phyloP scores from a whole-genome alignment of 164 flowering plant species.

The Berberis vulgaris region DNA sequence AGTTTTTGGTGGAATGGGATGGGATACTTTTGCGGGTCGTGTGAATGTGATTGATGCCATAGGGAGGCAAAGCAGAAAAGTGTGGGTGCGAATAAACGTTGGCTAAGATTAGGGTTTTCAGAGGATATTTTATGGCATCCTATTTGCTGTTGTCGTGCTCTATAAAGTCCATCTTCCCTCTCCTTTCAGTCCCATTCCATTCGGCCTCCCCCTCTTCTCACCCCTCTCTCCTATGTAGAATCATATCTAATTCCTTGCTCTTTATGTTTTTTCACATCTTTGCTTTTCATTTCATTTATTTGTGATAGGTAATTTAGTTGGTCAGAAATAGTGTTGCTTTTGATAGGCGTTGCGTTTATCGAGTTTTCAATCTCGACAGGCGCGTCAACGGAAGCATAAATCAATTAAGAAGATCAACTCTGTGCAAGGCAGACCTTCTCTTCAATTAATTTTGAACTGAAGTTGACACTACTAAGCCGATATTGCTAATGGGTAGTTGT shows the following conservation, averaged over 20 bases:
- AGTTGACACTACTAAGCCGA: background rate
- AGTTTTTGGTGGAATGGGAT: no score
- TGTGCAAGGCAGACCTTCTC: background rate
- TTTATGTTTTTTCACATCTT: background rate
- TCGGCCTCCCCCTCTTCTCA: background rate
- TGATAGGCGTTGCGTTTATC: constrained; percentile 16
- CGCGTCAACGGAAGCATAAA: constrained; percentile 15
- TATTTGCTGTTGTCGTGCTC: background rate
- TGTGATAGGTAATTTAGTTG: background rate
- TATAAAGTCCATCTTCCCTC: background rate
- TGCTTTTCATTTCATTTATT: background rate
- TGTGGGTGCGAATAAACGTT: background rate
- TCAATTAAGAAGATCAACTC: background rate
- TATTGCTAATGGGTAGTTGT: background rate
- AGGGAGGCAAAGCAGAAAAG: no score
- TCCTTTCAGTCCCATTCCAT: background rate
- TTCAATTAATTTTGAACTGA: background rate
- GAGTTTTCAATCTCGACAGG: background rate
- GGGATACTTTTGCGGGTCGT: no score
- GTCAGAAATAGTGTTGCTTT: constrained; percentile 5
- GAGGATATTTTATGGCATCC: background rate
- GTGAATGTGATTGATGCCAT: no score
- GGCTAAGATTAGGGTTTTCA: background rate
- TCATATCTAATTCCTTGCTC: background rate
- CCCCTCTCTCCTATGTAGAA: no score